phyloP scores from a whole-genome alignment of 352 stramenopile species.

The Globisporangium ultimum region DNA sequence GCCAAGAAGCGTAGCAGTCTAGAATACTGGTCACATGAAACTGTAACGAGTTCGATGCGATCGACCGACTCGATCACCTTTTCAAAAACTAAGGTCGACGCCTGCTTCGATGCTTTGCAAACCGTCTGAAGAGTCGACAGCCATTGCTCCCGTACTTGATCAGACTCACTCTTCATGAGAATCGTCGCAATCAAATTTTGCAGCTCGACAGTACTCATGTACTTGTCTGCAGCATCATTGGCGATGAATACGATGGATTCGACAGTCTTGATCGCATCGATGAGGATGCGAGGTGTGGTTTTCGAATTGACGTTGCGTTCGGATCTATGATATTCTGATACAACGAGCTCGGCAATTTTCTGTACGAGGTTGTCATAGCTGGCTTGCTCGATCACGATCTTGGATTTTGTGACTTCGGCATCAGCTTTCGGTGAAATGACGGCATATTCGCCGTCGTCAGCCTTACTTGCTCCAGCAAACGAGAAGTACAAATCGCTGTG shows the following conservation, averaged over 20 bases:
- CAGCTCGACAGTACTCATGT: conserved; percentile 44
- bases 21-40: conserved; percentile 70
- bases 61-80: conserved; percentile 60
- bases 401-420: conserved; percentile 20
- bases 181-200: conserved; percentile 50
- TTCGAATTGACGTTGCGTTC: conserved; percentile 33
- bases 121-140: conserved; percentile 75
- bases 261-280: conserved; percentile 83
- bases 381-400: conserved; percentile 51
- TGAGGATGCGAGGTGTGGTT: conserved; percentile 66
- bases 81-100: conserved; percentile 57
- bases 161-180: conserved; percentile 57
- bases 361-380: conserved; percentile 70
- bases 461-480: conserved; percentile 12
- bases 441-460: conserved; percentile 19
- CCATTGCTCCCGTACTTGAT: conserved; percentile 85
- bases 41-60: conserved; percentile 55
- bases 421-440: conserved; percentile 9
- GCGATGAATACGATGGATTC: conserved; percentile 75
- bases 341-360: conserved; percentile 77
- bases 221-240: conserved; percentile 59
- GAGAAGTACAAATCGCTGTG: conserved; percentile 48
- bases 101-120: conserved; percentile 42
- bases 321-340: conserved; percentile 58
- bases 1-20: conserved; percentile 69